Conservation (phyloP, 371 early-diverging fungal genomes). For the Synchytrium microbalum region DNA sequence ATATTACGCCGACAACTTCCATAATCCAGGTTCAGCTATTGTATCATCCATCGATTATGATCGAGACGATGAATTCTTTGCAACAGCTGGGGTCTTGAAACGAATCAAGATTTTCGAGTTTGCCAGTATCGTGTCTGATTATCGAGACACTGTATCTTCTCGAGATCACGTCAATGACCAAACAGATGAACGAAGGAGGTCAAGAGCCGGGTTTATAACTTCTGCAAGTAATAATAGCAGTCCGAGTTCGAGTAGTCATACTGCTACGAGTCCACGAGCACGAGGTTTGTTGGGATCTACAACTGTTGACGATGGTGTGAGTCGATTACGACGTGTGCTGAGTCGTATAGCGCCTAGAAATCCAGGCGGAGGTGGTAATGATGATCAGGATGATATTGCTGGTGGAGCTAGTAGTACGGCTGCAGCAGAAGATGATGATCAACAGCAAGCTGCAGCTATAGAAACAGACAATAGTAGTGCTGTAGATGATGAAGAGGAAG, state of each 20-base stretch:
- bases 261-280: not conserved
- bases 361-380: not conserved
- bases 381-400: slow-evolving; percentile 14
- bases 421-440: not conserved
- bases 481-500: slow-evolving; percentile 3
- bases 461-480: too few relatives aligned
- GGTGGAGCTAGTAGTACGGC: too few relatives aligned
- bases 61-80: slow-evolving; percentile 83
- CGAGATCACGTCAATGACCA: not conserved
- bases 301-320: not conserved
- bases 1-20: slow-evolving; percentile 61
- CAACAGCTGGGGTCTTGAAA: slow-evolving; percentile 84
- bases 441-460: not conserved
- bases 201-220: not conserved
- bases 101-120: slow-evolving; percentile 87
- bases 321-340: not conserved
- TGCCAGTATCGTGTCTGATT: slow-evolving; percentile 47
- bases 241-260: too few relatives aligned
- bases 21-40: slow-evolving; percentile 56
- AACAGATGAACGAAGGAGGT: not conserved
- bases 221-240: not conserved
- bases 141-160: slow-evolving; percentile 17
- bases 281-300: not conserved
- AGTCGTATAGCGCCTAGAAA: not conserved
- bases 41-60: slow-evolving; percentile 90